These are phyloP conservation scores for Smithsoniella earleae DNA, from an alignment of 163 green algal species.

Conservation along the genomic window DNA sequence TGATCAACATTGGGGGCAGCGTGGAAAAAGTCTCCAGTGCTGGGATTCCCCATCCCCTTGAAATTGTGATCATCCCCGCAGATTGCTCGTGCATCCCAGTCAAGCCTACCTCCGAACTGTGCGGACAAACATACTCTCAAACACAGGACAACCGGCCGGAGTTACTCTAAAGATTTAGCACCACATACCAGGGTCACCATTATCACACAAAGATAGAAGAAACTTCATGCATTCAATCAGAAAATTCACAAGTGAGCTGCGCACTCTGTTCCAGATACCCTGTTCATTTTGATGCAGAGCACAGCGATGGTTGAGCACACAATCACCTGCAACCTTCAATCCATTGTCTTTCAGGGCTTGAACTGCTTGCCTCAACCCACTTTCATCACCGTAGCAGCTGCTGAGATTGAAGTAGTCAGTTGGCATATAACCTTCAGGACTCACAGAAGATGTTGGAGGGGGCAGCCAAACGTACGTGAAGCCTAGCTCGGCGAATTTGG, in stretches of 20 bases:
- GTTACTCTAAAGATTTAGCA: too few species aligned
- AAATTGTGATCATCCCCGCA: conserved; percentile 48
- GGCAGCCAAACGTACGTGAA: conserved; percentile 73
- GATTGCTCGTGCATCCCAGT: conserved; percentile 64
- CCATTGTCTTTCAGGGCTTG: conserved; percentile 38
- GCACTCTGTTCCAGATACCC: conserved; percentile 58
- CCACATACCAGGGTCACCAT: too few species aligned
- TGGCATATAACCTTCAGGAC: conserved; percentile 67
- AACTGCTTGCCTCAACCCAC: conserved; percentile 43
- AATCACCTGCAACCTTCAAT: conserved; percentile 55
- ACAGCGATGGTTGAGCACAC: conserved; percentile 77
- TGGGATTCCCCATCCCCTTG: conserved; percentile 40
- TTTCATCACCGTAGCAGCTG: conserved; percentile 55
- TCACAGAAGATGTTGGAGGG: conserved; percentile 57
- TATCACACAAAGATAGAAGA: too few species aligned
- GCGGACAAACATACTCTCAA: not conserved
- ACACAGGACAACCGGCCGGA: too few species aligned
- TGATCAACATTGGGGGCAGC: conserved; percentile 84
- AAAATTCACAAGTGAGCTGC: conserved; percentile 31
- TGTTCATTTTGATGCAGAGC: conserved; percentile 40
- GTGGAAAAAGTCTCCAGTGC: conserved; percentile 56
- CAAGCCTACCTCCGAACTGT: conserved; percentile 43
- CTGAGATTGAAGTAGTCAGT: conserved; percentile 74
- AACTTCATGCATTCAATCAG: not conserved
- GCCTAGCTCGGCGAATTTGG: conserved; percentile 43